Evolutionary conservation across 805 yeast species (phyloP), one percentile per base, ranked within the genome.

Genomic region (Starmerella riodocensis): DNA sequence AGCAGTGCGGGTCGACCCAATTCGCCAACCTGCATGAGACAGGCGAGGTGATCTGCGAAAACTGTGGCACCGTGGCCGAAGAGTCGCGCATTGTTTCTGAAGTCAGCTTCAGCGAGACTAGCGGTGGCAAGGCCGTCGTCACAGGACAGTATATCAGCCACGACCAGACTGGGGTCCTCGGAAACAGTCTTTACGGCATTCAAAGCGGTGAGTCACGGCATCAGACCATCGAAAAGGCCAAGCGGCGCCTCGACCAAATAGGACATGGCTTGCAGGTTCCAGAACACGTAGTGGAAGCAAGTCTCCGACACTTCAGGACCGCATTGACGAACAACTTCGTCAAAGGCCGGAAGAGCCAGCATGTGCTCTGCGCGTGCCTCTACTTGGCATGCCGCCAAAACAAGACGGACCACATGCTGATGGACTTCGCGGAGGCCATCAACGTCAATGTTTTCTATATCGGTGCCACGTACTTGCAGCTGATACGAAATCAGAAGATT

Each of bases 11-110:
- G 12, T 21, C 40, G 18, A 33, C 50, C 22, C 43, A 43, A 31
- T 42, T 50, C 34, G 35, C 32, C 14, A 39, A 44, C 5, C 44
- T 49, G 30, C 51, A 47, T 33, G 43, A 32, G 16, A 46, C 58
- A 11, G 51, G 53, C 9, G 94, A 84, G 58, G 56, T 82, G 23
- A 77, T 84, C 11, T 91, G 98, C 65, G 65, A 69, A 29, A 57
- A 61, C 25, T 91, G 98, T 72, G 96, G 96, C 58, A 63, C 74
- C 17, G 96, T 91, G 23, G 71, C 72, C 42, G 94, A 84, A 48
- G 97, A 86, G 55, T 81, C 84, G 52, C 94, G 93, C 17, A 88
- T 91, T 49, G 97, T 93, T 9, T 76, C 93, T 6, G 99, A 91
- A 56, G 91, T 93, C 39, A 81, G 91, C 11, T 91, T 86, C 62